Conservation (phyloP, 148 eudicot genomes). For the Dianthus caryophyllus region DNA sequence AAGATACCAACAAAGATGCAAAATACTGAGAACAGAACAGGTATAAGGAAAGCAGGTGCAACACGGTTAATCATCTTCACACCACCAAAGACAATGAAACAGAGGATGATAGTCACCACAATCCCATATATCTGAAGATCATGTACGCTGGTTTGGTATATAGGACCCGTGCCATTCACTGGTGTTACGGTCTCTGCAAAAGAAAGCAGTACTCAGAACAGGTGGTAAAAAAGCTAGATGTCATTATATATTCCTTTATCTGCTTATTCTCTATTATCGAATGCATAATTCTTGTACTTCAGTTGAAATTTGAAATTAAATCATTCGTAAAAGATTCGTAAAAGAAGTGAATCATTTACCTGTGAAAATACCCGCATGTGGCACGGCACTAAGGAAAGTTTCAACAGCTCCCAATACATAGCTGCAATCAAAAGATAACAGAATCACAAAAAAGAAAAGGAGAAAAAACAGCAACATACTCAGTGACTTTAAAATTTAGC, state of each 20-base stretch:
- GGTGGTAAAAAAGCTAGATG: background rate
- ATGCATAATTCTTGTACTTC: background rate
- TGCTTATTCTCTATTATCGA: background rate
- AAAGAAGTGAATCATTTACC: constrained; percentile 34
- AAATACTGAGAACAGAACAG: constrained; percentile 82
- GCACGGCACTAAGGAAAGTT: constrained; percentile 92
- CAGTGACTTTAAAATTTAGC: background rate
- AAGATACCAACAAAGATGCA: constrained; percentile 85
- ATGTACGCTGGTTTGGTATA: constrained; percentile 76
- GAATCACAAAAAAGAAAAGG: constrained; percentile 2
- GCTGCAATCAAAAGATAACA: constrained; percentile 40
- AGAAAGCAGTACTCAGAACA: constrained; percentile 6
- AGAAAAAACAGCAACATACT: background rate
- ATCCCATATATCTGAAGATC: constrained; percentile 97
- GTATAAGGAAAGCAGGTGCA: constrained; percentile 94
- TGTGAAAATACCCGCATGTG: constrained; percentile 85
- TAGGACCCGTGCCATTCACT: constrained; percentile 77
- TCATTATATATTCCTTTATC: background rate
- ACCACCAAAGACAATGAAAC: constrained; percentile 96
- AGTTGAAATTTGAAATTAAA: no score
- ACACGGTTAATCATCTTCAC: constrained; percentile 97
- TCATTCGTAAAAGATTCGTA: background rate
- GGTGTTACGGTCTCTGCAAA: constrained; percentile 59
- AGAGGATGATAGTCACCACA: constrained; percentile 81
- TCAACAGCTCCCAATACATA: constrained; percentile 99